These are phyloP conservation scores for Penicillium samsonianum DNA, from an alignment of 495 filamentous ascomycete species.

Conservation along the genomic window DNA sequence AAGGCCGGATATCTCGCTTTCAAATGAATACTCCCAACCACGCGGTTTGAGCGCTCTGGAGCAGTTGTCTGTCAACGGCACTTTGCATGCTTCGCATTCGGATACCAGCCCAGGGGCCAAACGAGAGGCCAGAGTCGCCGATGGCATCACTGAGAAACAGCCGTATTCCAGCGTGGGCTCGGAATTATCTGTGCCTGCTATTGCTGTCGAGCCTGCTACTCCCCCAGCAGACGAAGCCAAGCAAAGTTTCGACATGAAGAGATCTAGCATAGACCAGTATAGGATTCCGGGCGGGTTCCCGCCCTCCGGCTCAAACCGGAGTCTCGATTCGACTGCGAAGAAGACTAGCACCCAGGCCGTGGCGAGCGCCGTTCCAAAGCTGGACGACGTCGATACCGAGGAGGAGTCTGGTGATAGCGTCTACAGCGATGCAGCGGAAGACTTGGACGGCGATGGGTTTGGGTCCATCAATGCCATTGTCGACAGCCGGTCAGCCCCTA, in stretches of 20 bases:
- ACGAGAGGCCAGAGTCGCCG: conserved; percentile 5
- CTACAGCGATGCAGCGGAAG: conserved; percentile 88
- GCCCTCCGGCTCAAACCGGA: conserved; percentile 30
- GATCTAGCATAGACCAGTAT: conserved; percentile 38
- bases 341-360: conserved; percentile 10
- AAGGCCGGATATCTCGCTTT: conserved; percentile 37
- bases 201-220: conserved; percentile 40
- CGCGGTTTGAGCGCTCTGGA: conserved; percentile 19
- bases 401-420: conserved; percentile 65
- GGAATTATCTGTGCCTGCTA: conserved; percentile 40
- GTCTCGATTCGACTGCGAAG: conserved; percentile 11
- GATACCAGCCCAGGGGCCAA: not conserved
- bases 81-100: not conserved
- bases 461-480: conserved; percentile 83
- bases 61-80: conserved; percentile 16
- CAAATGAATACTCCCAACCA: conserved; percentile 34
- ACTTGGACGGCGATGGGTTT: conserved; percentile 74
- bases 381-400: conserved; percentile 38
- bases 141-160: conserved; percentile 5
- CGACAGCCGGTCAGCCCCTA: conserved; percentile 50
- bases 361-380: conserved; percentile 16
- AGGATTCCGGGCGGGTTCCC: conserved; percentile 43
- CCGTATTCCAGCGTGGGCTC: conserved; percentile 10
- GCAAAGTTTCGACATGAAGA: conserved; percentile 43
- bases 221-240: conserved; percentile 14